A percentile compares a stretch with the other conserved stretches of the same genome.
Evolutionary conservation across 805 yeast species (phyloP).

Genomic region (Saccharomyces eubayanus): DNA sequence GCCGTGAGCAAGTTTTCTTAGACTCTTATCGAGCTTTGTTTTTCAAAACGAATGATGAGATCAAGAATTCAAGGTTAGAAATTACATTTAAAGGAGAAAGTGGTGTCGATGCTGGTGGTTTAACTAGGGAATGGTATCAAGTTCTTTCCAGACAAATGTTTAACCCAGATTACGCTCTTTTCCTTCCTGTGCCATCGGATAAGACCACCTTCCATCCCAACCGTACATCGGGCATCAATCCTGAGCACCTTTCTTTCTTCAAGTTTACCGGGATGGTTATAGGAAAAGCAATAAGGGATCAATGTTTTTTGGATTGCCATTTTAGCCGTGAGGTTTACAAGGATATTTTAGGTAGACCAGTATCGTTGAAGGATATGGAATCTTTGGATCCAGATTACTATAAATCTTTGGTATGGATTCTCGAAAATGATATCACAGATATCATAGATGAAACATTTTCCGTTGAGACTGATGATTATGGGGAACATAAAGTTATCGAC

Average conservation of each 20-base stretch:
- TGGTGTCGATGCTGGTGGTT: slow-evolving; percentile 98
- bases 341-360: slow-evolving; percentile 67
- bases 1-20: slow-evolving; percentile 84
- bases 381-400: slow-evolving; percentile 85
- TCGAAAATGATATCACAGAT: slow-evolving; percentile 93
- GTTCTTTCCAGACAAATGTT: slow-evolving; percentile 90
- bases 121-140: slow-evolving; percentile 96
- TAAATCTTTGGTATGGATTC: slow-evolving; percentile 90
- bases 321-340: slow-evolving; percentile 94
- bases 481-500: slow-evolving; percentile 78
- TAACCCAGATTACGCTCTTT: slow-evolving; percentile 89
- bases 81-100: slow-evolving; percentile 86
- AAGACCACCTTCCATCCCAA: slow-evolving; percentile 94
- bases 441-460: slow-evolving; percentile 90
- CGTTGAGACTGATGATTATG: slow-evolving; percentile 88
- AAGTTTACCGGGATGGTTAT: slow-evolving; percentile 89
- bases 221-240: slow-evolving; percentile 83
- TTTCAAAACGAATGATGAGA: slow-evolving; percentile 66
- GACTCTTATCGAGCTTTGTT: slow-evolving; percentile 82
- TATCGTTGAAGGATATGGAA: slow-evolving; percentile 88
- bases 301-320: slow-evolving; percentile 82
- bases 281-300: slow-evolving; percentile 89
- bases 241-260: slow-evolving; percentile 87
- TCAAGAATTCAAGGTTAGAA: slow-evolving; percentile 63
- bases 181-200: slow-evolving; percentile 85